A percentile compares a stretch with the other conserved stretches of the same genome.
Conservation (phyloP, 306 rosid species). For the Cotoneaster glaucophyllus region DNA sequence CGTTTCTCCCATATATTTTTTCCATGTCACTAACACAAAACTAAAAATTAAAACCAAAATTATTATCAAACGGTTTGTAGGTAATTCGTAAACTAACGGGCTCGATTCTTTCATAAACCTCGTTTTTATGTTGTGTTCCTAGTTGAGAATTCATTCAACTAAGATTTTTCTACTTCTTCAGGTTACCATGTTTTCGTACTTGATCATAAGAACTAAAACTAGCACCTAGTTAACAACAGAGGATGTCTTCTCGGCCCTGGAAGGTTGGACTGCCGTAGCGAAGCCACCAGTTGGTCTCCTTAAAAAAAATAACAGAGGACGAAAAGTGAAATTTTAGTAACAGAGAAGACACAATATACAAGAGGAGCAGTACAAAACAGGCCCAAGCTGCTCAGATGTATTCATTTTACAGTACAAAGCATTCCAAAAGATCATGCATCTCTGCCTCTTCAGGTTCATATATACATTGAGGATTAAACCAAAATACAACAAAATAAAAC, state of each 20-base stretch:
- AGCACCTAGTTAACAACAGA: not conserved
- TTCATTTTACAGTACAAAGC: not conserved
- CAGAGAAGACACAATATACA: not conserved
- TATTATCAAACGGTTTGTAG: not conserved
- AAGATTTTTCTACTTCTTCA: no score
- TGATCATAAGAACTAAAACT: not conserved
- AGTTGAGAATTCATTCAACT: no score
- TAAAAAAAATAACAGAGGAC: not conserved
- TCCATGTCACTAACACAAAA: not conserved
- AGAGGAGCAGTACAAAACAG: not conserved
- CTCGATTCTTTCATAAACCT: not conserved
- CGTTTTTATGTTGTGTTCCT: no score
- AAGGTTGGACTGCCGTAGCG: accelerated
- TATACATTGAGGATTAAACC: not conserved
- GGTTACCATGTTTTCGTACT: no score
- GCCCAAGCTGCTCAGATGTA: not conserved
- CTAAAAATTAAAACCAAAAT: not conserved
- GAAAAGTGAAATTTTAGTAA: not conserved
- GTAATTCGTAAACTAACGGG: not conserved
- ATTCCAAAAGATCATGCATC: not conserved
- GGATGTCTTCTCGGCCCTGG: no score
- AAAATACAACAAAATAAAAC: not conserved
- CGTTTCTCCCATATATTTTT: not conserved
- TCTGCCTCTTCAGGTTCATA: not conserved
- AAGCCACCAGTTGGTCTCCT: accelerated